A percentile compares a stretch with the other conserved stretches of the same genome.
Evolutionary conservation across 1,284 basidiomycete genomes (phyloP).

Genomic region (Ceratobasidium sp.): DNA sequence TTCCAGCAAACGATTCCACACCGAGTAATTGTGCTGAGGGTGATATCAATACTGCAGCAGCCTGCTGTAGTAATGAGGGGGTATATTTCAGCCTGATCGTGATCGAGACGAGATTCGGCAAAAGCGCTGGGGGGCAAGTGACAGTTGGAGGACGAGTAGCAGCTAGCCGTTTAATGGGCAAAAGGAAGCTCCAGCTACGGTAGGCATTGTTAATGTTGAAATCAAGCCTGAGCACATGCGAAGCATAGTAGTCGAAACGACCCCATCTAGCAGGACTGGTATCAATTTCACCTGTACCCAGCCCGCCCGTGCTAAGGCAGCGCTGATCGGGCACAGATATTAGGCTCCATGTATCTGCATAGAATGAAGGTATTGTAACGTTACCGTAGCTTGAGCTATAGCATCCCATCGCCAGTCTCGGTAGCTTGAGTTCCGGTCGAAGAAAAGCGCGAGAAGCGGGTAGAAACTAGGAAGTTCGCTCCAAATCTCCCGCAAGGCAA

Average conservation of each 20-base stretch:
- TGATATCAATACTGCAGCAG: neutral
- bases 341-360: too few species aligned
- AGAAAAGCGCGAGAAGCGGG: constrained; percentile 26
- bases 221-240: neutral
- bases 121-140: neutral
- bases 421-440: neutral
- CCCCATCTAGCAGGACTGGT: constrained; percentile 3
- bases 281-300: neutral
- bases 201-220: neutral
- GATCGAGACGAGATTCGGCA: constrained; percentile 20
- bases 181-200: constrained; percentile 2
- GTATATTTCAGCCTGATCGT: constrained; percentile 3
- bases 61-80: neutral
- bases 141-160: neutral
- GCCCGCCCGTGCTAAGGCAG: neutral
- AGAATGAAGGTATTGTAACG: neutral
- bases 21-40: constrained; percentile 11
- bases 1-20: constrained; percentile 1
- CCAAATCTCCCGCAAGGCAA: constrained; percentile 22
- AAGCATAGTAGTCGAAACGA: constrained; percentile 18
- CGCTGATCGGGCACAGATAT: too few species aligned
- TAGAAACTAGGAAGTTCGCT: constrained; percentile 19
- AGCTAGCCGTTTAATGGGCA: constrained; percentile 10
- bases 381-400: constrained; percentile 20
- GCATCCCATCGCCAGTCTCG: constrained; percentile 22